phyloP scores from a whole-genome alignment of 2,329 filamentous ascomycete species.

The Cladosporium oxysporum region DNA sequence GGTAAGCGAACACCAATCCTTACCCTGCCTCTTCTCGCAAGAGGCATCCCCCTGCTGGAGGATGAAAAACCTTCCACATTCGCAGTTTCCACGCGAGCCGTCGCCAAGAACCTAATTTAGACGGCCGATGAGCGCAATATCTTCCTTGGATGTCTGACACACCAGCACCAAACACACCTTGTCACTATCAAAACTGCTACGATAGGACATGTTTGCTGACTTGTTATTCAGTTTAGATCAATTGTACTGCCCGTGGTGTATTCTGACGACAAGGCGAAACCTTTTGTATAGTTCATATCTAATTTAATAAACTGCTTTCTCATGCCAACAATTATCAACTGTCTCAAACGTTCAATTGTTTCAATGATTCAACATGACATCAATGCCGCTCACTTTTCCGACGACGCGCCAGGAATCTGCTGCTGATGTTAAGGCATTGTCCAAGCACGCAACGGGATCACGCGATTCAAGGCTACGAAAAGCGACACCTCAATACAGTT shows the following conservation, averaged over 20 bases:
- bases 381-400: not conserved
- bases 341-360: not conserved
- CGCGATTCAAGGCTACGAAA: too few species aligned
- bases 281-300: too few species aligned
- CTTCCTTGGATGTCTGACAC: conserved; percentile 39
- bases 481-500: too few species aligned
- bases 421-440: too few species aligned
- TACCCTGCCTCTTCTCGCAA: conserved; percentile 9
- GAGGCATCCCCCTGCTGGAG: conserved; percentile 28
- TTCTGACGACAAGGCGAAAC: not conserved
- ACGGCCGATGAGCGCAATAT: conserved; percentile 34
- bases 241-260: not conserved
- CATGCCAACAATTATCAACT: not conserved
- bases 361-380: not conserved
- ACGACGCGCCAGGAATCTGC: too few species aligned
- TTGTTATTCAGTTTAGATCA: not conserved
- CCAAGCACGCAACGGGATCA: too few species aligned
- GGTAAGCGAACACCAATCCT: conserved; percentile 18
- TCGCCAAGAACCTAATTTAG: conserved; percentile 42
- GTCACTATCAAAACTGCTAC: conserved; percentile 19
- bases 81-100: conserved; percentile 78
- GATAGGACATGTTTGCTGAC: conserved; percentile 18
- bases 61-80: conserved; percentile 64
- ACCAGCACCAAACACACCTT: conserved; percentile 16
- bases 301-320: not conserved